Evolutionary conservation across 495 filamentous ascomycete species (phyloP), one percentile per base, ranked within the genome.

Genomic region (Pyrenopolyporus hunteri): DNA sequence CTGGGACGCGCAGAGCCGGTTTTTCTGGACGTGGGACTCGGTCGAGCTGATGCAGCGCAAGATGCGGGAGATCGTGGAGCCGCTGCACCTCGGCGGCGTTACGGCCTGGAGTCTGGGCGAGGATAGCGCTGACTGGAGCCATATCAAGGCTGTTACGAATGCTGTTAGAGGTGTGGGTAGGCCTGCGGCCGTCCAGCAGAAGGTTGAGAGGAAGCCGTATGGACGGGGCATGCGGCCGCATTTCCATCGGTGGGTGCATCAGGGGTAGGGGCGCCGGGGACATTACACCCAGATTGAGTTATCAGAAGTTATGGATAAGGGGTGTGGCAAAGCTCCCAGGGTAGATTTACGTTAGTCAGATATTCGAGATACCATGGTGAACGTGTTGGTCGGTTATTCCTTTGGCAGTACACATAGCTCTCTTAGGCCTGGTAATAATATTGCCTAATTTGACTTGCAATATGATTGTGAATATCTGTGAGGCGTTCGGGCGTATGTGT

Each of bases 11-110:
- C 59, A 75, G 10, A 48, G 57, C 9, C 59, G 73, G 4, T 45
- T 87, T 36, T 89, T 86, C 76, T 89, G 86, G 86, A 85, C 80
- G 3, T 89, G 86, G 86, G 86, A 89, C 55, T 85, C 83, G 3
- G 67, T 77, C 0, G 75, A 74, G 6, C 49, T 83, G 19, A 86
- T 88, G 19, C 52, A 56, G 6, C 70, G 75, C 55, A 89, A 89
- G 74, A 85, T 85, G 60, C 60, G 55, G 10, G 76, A 82, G 9
- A 87, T 89, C 43, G 77, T 87, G n/a, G 57, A 65, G 6, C 67
- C 54, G 17, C 76, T 79, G 71, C 73, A 76, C 3, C 66, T 89
- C 4, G 86, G 86, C 1, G 83, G 85, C 46, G 77, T 83, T 13
- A 81, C 75, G 56, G 80, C 79, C 0, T 87, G 83, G 85, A 83